Base-by-base conservation (phyloP, 371 early-diverging fungal species). In the Vairimorpha necatrix region DNA sequence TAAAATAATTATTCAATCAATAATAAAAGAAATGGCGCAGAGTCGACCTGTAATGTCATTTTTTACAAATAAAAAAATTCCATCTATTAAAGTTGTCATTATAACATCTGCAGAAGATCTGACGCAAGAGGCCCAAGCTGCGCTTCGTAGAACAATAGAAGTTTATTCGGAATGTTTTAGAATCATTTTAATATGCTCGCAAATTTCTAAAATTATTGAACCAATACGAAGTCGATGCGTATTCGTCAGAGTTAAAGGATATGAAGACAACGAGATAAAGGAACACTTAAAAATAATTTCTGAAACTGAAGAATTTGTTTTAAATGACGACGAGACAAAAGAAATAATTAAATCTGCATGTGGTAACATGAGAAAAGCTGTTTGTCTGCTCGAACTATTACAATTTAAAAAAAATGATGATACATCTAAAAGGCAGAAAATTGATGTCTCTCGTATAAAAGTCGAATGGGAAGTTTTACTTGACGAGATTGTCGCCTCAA, bases 101-200 rank as follows among this genome's bases (percentile, higher is more conserved):
- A 89, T 99, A 76, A 90, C 93, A 81, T 93, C 96, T 81, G 98
- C 98, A 0, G 96, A 98, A 79, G 81, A 87, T 63, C 87, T 99
- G 65, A 88, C 90, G 14, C 87, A 89, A 70, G 94, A 94, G 72
- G 98, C 98, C 9, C 99, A 98, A 86, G 92, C 94, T 39, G 98
- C 93, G 18, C 88, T 99, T 65, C 89, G 99, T 75, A 88, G 98
- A 32, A 98, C 98, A 0, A 96, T 99, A 94, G 99, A 99, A 86
- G 93, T 93, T 84, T 97, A 98, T 85, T 93, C 91, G 84, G 75
- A 83, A 24, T 93, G 92, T 79, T 87, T 97, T 77, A 90, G 97
- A 32, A 86, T 99, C 26, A 92, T 98, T 75, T 80, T 99, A 69
- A 91, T 95, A 84, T 90, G 92, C 79, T 91, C 90, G 67, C 89